phyloP scores from a whole-genome alignment of 2,329 filamentous ascomycete genomes.

The Cadophora luteo-olivacea region DNA sequence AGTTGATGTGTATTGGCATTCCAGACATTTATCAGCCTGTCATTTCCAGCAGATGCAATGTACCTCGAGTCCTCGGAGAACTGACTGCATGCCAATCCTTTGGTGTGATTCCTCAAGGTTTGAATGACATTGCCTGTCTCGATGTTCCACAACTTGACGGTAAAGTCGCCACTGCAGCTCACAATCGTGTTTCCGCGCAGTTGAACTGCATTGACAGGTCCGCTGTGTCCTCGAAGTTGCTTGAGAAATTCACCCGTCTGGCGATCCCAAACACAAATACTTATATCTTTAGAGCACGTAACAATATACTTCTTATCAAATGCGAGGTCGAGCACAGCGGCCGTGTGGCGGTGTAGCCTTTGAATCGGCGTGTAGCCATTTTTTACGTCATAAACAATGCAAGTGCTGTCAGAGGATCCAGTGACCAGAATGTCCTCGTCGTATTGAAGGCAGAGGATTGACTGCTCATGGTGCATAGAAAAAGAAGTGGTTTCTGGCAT shows the following conservation, averaged over 20 bases:
- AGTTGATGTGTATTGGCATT: constrained; percentile 90
- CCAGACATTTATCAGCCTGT: constrained; percentile 95
- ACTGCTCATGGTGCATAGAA: constrained; percentile 80
- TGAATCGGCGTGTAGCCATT: constrained; percentile 80
- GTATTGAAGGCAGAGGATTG: constrained; percentile 93
- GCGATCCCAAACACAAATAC: constrained; percentile 94
- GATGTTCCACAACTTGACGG: constrained; percentile 95
- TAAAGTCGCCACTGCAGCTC: constrained; percentile 91
- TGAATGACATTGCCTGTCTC: constrained; percentile 87
- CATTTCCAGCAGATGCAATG: constrained; percentile 93
- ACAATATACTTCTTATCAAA: constrained; percentile 93
- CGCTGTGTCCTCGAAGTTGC: constrained; percentile 82
- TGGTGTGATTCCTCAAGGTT: constrained; percentile 88
- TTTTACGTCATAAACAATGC: constrained; percentile 88
- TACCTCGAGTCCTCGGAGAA: constrained; percentile 95
- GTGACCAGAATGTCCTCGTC: constrained; percentile 93
- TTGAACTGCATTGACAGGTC: constrained; percentile 96
- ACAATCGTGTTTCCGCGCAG: constrained; percentile 92
- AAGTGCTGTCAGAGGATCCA: constrained; percentile 89
- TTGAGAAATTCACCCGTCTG: constrained; percentile 76
- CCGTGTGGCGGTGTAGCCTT: constrained; percentile 78
- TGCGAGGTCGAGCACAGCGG: constrained; percentile 91
- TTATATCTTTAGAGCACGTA: constrained; percentile 95
- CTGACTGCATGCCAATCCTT: constrained; percentile 93
- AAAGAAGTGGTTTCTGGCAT: constrained; percentile 64